Percentiles rank a stretch among this genome's conserved stretches.
Evolutionary conservation across 169 alveolate species (phyloP).

Genomic region (Plasmodium coatneyi): DNA sequence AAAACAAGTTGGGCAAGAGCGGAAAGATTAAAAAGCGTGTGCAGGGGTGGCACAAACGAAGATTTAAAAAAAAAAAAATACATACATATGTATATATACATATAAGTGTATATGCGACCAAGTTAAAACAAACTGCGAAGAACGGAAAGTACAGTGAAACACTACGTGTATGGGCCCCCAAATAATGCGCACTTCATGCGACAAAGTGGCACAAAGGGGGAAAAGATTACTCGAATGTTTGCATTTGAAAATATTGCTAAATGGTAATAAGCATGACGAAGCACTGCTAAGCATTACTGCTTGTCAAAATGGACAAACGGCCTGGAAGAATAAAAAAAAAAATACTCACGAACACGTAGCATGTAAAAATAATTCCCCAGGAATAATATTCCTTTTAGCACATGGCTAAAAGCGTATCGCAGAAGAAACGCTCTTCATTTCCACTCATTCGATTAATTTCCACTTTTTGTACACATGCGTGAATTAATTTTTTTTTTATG

Average conservation of each 20-base stretch:
- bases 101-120: not conserved
- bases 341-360: not conserved
- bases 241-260: not conserved
- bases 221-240: not conserved
- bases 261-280: not conserved
- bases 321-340: not conserved
- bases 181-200: not conserved
- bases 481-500: not conserved
- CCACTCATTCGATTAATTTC: slow-evolving; percentile 13
- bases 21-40: not conserved
- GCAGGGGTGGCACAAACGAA: not conserved
- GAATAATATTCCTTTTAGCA: not conserved
- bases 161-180: not conserved
- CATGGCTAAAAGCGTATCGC: not conserved
- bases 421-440: slow-evolving; percentile 2
- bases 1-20: not conserved
- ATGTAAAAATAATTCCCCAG: not conserved
- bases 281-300: not conserved
- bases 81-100: not conserved
- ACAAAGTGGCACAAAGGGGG: not conserved
- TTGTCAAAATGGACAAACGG: slow-evolving; percentile 13
- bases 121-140: slow-evolving; percentile 2
- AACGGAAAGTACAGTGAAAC: not conserved
- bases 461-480: not conserved
- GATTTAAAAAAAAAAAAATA: not conserved